A percentile compares a stretch with the other conserved stretches of the same genome.
phyloP scores from a whole-genome alignment of 2,329 filamentous ascomycete species.

The Podosphaera xanthii region DNA sequence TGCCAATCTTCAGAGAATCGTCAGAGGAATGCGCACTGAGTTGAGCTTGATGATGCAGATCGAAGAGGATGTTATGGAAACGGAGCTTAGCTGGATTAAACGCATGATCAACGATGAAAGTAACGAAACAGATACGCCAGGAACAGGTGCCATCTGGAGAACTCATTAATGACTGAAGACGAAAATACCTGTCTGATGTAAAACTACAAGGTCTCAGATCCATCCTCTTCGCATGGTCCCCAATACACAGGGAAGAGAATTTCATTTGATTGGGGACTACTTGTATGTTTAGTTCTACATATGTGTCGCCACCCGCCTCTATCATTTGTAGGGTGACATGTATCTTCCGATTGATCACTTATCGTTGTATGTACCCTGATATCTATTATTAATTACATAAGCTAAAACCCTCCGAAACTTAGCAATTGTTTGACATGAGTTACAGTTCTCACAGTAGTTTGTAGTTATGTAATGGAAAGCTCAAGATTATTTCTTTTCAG shows the following conservation, averaged over 20 bases:
- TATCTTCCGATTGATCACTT: too few relatives aligned
- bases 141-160: slow-evolving; percentile 15
- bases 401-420: too few relatives aligned
- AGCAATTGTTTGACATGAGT: too few relatives aligned
- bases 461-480: too few relatives aligned
- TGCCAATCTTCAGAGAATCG: slow-evolving; percentile 23
- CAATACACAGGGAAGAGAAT: background rate
- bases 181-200: background rate
- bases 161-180: background rate
- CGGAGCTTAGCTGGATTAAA: slow-evolving; percentile 36
- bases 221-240: background rate
- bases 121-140: slow-evolving; percentile 8
- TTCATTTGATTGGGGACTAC: too few relatives aligned
- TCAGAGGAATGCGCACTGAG: slow-evolving; percentile 38
- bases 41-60: slow-evolving; percentile 37
- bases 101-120: slow-evolving; percentile 23
- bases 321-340: too few relatives aligned
- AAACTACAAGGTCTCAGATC: background rate
- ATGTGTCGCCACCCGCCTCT: too few relatives aligned
- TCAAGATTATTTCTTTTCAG: too few relatives aligned
- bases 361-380: too few relatives aligned
- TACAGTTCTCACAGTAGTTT: too few relatives aligned
- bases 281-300: too few relatives aligned
- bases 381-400: too few relatives aligned
- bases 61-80: slow-evolving; percentile 30